Evolutionary conservation across 2,329 filamentous ascomycete species (phyloP).

Genomic region (Aotearoamyces nothofagi): DNA sequence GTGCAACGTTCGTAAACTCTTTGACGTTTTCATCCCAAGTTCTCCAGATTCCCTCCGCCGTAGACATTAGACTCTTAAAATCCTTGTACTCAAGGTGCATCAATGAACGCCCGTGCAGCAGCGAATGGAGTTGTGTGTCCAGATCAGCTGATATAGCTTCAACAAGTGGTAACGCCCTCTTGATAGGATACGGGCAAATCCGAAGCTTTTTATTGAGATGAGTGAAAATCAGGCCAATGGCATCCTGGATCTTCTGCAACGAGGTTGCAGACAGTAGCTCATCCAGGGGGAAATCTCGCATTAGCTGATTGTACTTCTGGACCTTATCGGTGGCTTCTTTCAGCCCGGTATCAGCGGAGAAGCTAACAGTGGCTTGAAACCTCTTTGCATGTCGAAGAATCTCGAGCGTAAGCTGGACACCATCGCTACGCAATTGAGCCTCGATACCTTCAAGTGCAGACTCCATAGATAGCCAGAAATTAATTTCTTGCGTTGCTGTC

Average conservation of each 20-base stretch:
- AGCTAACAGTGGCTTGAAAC: constrained; percentile 94
- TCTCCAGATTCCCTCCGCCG: constrained; percentile 72
- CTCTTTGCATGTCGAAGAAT: constrained; percentile 95
- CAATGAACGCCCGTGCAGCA: constrained; percentile 74
- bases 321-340: constrained; percentile 94
- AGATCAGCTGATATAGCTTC: constrained; percentile 93
- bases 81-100: constrained; percentile 89
- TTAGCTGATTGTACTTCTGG: constrained; percentile 96
- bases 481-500: constrained; percentile 93
- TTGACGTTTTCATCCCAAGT: constrained; percentile 95
- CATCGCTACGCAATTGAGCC: constrained; percentile 72
- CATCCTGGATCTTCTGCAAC: constrained; percentile 74
- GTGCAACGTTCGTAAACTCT: constrained; percentile 93
- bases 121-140: constrained; percentile 68
- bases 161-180: constrained; percentile 80
- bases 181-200: constrained; percentile 90
- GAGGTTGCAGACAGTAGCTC: constrained; percentile 88
- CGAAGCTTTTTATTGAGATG: constrained; percentile 97
- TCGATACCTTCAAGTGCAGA: constrained; percentile 85
- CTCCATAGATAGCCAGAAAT: constrained; percentile 98
- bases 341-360: constrained; percentile 86
- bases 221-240: constrained; percentile 75
- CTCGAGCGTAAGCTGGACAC: constrained; percentile 80
- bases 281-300: constrained; percentile 94
- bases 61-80: constrained; percentile 73